Conservation (phyloP, 805 yeast species). For the Candida easanensis region DNA sequence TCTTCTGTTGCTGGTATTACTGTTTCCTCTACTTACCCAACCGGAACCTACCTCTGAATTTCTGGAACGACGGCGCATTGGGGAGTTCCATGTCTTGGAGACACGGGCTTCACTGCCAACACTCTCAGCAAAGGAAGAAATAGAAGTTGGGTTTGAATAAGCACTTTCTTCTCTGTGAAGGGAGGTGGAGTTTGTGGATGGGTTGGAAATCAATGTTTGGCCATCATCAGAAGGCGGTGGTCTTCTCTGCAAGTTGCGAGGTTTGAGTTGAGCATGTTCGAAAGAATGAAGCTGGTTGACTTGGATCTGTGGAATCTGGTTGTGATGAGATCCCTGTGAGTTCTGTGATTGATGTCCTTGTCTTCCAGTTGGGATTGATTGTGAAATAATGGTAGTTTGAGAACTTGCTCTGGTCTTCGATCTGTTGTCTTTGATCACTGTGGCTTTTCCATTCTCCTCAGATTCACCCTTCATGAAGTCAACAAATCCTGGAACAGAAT, state of each 20-base stretch:
- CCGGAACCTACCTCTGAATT: conserved; percentile 17
- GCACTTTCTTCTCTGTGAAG: conserved; percentile 24
- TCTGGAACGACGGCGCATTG: conserved; percentile 28
- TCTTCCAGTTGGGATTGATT: conserved; percentile 5
- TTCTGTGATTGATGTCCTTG: neutral
- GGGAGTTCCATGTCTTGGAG: conserved; percentile 30
- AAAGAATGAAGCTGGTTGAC: conserved; percentile 11
- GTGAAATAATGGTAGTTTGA: conserved; percentile 16
- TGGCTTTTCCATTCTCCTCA: conserved; percentile 24
- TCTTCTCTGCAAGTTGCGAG: conserved; percentile 21
- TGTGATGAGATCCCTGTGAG: neutral
- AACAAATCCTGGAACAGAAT: conserved; percentile 58
- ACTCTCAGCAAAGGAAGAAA: conserved; percentile 28
- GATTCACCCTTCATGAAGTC: conserved; percentile 51
- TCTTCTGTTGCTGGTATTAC: conserved; percentile 17
- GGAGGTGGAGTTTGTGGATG: conserved; percentile 22
- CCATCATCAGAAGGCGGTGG: conserved; percentile 32
- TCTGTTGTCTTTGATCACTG: conserved; percentile 7
- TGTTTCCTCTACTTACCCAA: conserved; percentile 18
- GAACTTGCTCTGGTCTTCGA: conserved; percentile 30
- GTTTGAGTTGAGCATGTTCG: conserved; percentile 9
- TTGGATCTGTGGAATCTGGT: conserved; percentile 6
- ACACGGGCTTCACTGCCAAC: conserved; percentile 22
- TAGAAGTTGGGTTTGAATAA: conserved; percentile 29
- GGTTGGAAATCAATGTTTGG: conserved; percentile 28